Evolutionary conservation across 306 rosid species (phyloP), one percentile per base, ranked within the genome.

Genomic region (Alnus rubra): DNA sequence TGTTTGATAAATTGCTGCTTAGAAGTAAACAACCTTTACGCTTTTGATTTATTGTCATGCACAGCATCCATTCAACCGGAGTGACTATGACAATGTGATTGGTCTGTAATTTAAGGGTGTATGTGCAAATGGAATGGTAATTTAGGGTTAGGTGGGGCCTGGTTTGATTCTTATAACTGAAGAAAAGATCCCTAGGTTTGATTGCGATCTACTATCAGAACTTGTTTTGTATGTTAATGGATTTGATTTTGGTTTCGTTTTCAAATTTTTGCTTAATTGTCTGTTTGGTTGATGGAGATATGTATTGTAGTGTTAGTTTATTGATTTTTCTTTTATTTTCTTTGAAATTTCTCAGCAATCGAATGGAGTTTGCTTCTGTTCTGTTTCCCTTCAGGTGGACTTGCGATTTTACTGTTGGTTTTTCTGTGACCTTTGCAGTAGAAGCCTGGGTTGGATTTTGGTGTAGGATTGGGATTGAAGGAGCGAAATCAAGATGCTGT

Each of bases 401-500:
- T 44, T 54, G 67, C 47, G 56, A 35, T 49, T 44, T 35, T 79
- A 1, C 23, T 35, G 0, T 14, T 59, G 69, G 56, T 63, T 82
- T 39, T 69, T 13, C 79, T 78, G 65, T 71, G 67, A 28, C 76
- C 48, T 69, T 75, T 78, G 77, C 89, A 87, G 74, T 23, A 64
- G 81, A 75, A 65, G 82, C 70, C 71, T 58, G 82, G 64, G 77
- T 76, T 74, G 74, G 14, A 14, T 52, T 69, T 74, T 70, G 71
- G 58, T 84, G 50, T 15, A 68, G 64, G 77, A 69, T 69, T 86
- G 88, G 86, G 82, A 81, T 80, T 87, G 70, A 68, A 81, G 74
- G 79, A 69, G 67, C 80, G 73, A 71, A 80, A 76, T 83, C 93
- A 92, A 87, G 90, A 94, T 94, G 98, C 89, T 91, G 89, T 94